Base-by-base conservation (phyloP, 2,329 filamentous ascomycete genomes). In the Pseudocercospora fijiensis region DNA sequence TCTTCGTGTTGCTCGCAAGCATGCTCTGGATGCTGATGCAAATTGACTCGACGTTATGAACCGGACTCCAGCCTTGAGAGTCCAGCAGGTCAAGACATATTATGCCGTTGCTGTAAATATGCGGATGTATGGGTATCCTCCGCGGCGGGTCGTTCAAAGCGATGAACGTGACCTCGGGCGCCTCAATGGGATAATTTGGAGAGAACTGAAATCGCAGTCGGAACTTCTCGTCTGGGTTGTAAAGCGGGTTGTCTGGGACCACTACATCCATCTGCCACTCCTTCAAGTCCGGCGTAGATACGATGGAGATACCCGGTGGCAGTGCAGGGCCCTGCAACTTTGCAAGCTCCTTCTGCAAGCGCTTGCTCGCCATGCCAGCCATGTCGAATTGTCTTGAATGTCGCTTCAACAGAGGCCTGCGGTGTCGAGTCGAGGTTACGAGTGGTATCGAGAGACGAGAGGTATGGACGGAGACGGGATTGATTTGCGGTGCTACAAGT, bases 1-100 rank as follows among this genome's bases (percentile, higher is more conserved):
- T 89, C 79, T 93, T 94, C 10, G 86, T 89, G 77, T 99, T 99
- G 65, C 94, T 92, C 1, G 95, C 97, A 74, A 99, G 79, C 95
- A 99, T 99, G 80, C 92, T 96, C 79, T 99, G 95, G 60, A 99
- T 85, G 77, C 92, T 96, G 86, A 99, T 95, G 81, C 92, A 97
- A 26, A 99, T 88, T 73, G 90, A 96, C 81, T 98, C 94, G 8
- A 97, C 95, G 64, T 94, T 97, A 76, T 99, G 95, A 0, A 99
- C 94, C 0, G 95, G 95, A 55, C 90, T 95, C 95, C 95, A 99
- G 62, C 95, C 95, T 67, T 92, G 88, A 9, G 85, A 83, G 58
- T 92, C 92, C 8, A 99, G 87, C 1, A 99, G 85, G 72, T 99
- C 95, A 56, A 99, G 89, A 74, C 95, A 99, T 75, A 99, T 99